Evolutionary conservation across 108 stramenopile species (phyloP), one percentile per base, ranked within the genome.

Genomic region (Schizochytrium sp.): DNA sequence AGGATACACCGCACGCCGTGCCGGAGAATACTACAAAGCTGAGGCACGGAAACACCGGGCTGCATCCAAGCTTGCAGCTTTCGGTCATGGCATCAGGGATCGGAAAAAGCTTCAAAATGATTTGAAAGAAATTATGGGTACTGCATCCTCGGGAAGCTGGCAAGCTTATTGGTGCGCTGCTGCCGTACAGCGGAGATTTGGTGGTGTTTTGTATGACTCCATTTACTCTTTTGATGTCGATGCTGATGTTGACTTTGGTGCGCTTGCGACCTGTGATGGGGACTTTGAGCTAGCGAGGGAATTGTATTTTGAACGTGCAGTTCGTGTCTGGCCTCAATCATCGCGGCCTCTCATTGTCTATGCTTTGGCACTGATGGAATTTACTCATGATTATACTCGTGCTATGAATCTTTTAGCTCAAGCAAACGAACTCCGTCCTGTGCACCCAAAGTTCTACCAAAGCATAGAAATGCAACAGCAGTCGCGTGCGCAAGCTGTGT

Each of bases 91-190:
- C 2, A 69, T 69, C 44, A 38, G 64, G 12, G 42, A 69, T 8
- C 64, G 64, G 5, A 69, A 69, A 38, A 44, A 38, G 64, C 64
- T 69, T 7, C 64, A 44, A 8, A 7, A 8, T 8, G 42, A 44
- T 2, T 44, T 69, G 0, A 38, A 44, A 8, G 19, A 69, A 7
- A 44, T 69, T 0, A 5, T 7, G 64, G 64, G 64, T 7, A 44
- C 40, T 15, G 64, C 64, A 1, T 38, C 64, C 15, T 69, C 64
- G 10, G 64, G 64, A 28, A 44, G 44, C 64, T 69, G 64, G 64
- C 12, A 7, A 12, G 64, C 64, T 38, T 69, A 69, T 44, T 69
- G 64, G 64, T 13, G 64, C 64, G 64, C 64, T 7, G 64, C 64
- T 38, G 64, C 64, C 28, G 64, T 69, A 8, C 64, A 69, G 28